These are phyloP conservation scores for Phytophthora rubi DNA, from an alignment of 352 stramenopile genomes.

Conservation along the genomic window DNA sequence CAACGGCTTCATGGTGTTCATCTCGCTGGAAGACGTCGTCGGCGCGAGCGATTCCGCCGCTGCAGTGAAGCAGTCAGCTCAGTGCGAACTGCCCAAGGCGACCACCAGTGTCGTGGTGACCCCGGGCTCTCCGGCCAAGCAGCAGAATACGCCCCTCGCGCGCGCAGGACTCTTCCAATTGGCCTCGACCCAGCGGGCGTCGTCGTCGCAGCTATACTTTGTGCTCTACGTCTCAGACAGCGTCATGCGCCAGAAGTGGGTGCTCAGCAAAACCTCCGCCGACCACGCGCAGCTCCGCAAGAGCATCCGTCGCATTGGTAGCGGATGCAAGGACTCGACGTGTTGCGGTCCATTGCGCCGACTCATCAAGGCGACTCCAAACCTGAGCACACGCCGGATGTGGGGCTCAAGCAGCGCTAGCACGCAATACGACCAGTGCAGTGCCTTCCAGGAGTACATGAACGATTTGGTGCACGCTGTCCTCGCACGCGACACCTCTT, in stretches of 20 bases:
- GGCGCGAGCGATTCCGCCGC: slow-evolving; percentile 16
- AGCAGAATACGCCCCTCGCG: slow-evolving; percentile 30
- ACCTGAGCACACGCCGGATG: slow-evolving; percentile 16
- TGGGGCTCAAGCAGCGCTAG: slow-evolving; percentile 31
- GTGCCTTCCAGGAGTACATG: slow-evolving; percentile 64
- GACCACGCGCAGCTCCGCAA: slow-evolving; percentile 60
- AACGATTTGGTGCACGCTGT: slow-evolving; percentile 63
- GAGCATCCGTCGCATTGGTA: slow-evolving; percentile 35
- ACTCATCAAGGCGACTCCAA: slow-evolving; percentile 42
- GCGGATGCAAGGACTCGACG: slow-evolving; percentile 45
- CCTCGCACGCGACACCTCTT: slow-evolving; percentile 46
- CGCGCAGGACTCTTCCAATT: slow-evolving; percentile 31
- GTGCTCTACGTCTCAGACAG: slow-evolving; percentile 83
- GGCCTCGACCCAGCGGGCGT: slow-evolving; percentile 20
- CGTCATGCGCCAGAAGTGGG: slow-evolving; percentile 71
- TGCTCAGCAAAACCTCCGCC: slow-evolving; percentile 57
- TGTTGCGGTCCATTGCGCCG: slow-evolving; percentile 70
- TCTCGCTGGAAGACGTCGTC: slow-evolving; percentile 76
- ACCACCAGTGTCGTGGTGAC: slow-evolving; percentile 71
- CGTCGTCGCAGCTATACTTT: slow-evolving; percentile 38
- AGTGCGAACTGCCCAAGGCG: slow-evolving; percentile 19
- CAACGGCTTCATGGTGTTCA: slow-evolving; percentile 67
- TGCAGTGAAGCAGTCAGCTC: slow-evolving; percentile 16
- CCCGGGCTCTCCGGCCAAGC: slow-evolving; percentile 62
- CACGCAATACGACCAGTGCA: slow-evolving; percentile 55